A percentile compares a stretch with the other conserved stretches of the same genome.
phyloP scores from a whole-genome alignment of 1,284 basidiomycete genomes.

The Lentinula novae-zelandiae region DNA sequence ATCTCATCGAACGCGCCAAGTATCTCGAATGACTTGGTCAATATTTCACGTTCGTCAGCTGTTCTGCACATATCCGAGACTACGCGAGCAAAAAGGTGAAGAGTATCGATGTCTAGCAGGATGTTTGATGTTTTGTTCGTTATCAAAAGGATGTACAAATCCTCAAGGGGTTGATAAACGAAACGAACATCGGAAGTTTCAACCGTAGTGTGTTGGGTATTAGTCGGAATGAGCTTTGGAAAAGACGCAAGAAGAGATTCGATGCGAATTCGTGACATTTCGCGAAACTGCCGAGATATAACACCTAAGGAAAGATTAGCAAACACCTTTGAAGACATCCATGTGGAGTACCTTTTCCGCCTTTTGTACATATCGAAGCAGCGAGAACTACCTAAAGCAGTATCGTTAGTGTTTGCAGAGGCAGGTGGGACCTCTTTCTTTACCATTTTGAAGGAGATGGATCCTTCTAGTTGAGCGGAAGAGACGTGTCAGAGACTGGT shows the following conservation, averaged over 20 bases:
- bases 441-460: not conserved
- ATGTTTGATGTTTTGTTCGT: constrained; percentile 99
- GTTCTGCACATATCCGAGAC: constrained; percentile 91
- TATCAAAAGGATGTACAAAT: constrained; percentile 96
- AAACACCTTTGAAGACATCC: not conserved
- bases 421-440: not conserved
- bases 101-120: constrained; percentile 95
- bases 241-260: constrained; percentile 96
- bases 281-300: constrained; percentile 94
- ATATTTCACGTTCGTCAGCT: constrained; percentile 87
- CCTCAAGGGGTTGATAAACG: constrained; percentile 98
- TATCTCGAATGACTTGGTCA: constrained; percentile 92
- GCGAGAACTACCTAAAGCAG: constrained; percentile 80
- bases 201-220: constrained; percentile 96
- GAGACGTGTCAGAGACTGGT: not conserved
- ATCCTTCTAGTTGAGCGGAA: not conserved
- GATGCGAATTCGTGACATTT: constrained; percentile 89
- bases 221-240: constrained; percentile 95
- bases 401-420: not conserved
- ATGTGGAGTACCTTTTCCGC: constrained; percentile 72
- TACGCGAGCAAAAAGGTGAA: constrained; percentile 91
- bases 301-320: constrained; percentile 61
- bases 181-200: constrained; percentile 93
- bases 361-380: constrained; percentile 92
- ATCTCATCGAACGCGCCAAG: constrained; percentile 97